Percentiles rank a stretch among this genome's conserved stretches.
Conservation (phyloP, 169 alveolate species). For the Plasmodium relictum region DNA sequence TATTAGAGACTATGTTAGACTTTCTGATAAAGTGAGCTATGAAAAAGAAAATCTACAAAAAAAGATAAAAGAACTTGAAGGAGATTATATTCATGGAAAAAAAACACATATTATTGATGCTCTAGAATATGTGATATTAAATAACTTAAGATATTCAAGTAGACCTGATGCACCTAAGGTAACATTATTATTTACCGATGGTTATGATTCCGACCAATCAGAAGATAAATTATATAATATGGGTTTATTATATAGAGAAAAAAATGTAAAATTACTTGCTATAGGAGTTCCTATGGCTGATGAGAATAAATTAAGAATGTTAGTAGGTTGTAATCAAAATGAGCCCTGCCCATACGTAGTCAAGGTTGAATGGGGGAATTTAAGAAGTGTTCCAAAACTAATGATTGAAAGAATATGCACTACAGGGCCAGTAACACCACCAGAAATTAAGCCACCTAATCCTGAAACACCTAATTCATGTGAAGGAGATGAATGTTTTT, state of each 20-base stretch:
- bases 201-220: constrained; percentile 48
- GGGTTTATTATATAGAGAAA: constrained; percentile 49
- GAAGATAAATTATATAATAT: constrained; percentile 18
- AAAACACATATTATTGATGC: constrained; percentile 29
- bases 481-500: constrained; percentile 58
- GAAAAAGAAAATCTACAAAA: constrained; percentile 23
- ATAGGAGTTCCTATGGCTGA: constrained; percentile 65
- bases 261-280: constrained; percentile 54
- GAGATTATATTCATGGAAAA: constrained; percentile 41
- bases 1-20: constrained; percentile 49
- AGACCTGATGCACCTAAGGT: constrained; percentile 67
- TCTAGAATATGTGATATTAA: constrained; percentile 32
- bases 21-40: constrained; percentile 42
- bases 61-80: constrained; percentile 36
- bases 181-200: constrained; percentile 70
- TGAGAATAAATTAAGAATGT: constrained; percentile 33
- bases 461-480: constrained; percentile 35
- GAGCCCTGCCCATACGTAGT: constrained; percentile 44
- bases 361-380: constrained; percentile 53
- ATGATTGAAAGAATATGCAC: constrained; percentile 47
- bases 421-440: constrained; percentile 45
- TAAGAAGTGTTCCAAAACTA: constrained; percentile 9
- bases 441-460: constrained; percentile 11
- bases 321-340: constrained; percentile 36
- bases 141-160: constrained; percentile 22